Conservation (phyloP, 1,284 basidiomycete species). For the Hemileia vastatrix region DNA sequence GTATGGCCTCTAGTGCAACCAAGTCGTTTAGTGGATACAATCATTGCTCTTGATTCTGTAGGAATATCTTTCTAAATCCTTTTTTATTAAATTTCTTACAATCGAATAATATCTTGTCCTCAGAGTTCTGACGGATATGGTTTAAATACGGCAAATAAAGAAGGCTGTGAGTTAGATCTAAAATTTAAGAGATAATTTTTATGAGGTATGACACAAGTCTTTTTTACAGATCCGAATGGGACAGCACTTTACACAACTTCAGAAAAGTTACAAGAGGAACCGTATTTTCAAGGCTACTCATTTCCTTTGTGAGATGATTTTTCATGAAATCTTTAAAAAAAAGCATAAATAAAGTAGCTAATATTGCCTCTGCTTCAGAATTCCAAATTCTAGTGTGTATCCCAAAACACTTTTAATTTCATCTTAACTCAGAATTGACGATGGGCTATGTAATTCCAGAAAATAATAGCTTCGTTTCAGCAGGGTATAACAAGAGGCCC, state of each 20-base stretch:
- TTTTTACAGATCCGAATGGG: conserved; percentile 23
- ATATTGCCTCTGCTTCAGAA: neutral
- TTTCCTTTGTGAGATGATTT: conserved; percentile 3
- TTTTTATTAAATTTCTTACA: too few species aligned
- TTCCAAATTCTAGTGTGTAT: conserved; percentile 14
- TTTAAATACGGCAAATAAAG: neutral
- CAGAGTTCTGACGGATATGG: conserved; percentile 1
- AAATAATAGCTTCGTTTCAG: neutral
- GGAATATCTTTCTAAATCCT: too few species aligned
- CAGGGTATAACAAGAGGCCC: conserved; percentile 14
- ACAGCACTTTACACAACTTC: conserved; percentile 13
- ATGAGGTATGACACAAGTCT: too few species aligned
- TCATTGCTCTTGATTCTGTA: conserved; percentile 20
- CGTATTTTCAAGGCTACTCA: conserved; percentile 1
- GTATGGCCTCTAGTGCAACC: conserved; percentile 19
- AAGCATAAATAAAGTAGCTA: neutral
- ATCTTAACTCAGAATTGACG: too few species aligned
- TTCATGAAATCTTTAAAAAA: neutral
- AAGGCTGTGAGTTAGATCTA: conserved; percentile 11
- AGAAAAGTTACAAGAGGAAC: conserved; percentile 6
- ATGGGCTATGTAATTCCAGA: too few species aligned
- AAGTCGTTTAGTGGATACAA: conserved; percentile 10
- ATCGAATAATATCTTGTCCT: neutral
- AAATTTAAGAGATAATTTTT: too few species aligned
- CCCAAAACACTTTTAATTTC: too few species aligned